Evolutionary conservation across 2,329 filamentous ascomycete genomes (phyloP).

Genomic region (Aspergillus brunneoviolaceus): DNA sequence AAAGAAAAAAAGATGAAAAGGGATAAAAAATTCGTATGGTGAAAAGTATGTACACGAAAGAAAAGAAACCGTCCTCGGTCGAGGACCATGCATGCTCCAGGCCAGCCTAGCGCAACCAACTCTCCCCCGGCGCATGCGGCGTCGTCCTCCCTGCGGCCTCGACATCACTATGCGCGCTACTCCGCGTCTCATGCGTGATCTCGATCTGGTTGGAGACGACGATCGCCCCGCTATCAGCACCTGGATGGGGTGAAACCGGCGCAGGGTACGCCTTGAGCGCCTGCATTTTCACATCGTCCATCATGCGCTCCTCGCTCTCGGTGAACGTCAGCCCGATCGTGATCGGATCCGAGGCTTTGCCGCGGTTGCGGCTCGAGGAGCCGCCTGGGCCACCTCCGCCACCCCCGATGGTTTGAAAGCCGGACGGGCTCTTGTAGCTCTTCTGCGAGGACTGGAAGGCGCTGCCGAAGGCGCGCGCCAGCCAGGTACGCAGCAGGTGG

Average conservation of each 20-base stretch:
- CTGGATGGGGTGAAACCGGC: conserved; percentile 5
- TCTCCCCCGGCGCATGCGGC: not conserved
- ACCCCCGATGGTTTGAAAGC: conserved; percentile 22
- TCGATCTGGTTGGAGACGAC: conserved; percentile 47
- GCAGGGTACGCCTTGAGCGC: conserved; percentile 29
- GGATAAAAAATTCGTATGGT: not conserved
- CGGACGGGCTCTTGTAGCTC: conserved; percentile 41
- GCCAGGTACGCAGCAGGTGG: conserved; percentile 44
- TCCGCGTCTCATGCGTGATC: conserved; percentile 27
- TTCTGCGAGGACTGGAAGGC: conserved; percentile 40
- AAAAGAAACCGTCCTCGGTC: not conserved
- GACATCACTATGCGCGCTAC: not conserved
- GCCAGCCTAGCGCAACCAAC: not conserved
- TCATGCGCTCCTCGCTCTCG: conserved; percentile 48
- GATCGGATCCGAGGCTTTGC: conserved; percentile 36
- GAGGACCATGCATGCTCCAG: not conserved
- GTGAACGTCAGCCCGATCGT: conserved; percentile 41
- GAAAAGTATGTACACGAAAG: not conserved
- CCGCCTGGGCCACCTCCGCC: conserved; percentile 20
- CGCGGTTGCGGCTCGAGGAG: conserved; percentile 29
- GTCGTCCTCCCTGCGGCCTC: not conserved
- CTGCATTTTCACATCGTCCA: conserved; percentile 46
- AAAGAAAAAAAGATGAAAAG: too few relatives aligned
- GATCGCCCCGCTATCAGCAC: conserved; percentile 30
- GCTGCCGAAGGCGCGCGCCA: conserved; percentile 40